phyloP scores from a whole-genome alignment of 2,329 filamentous ascomycete genomes.

The Exutisphaerella laricina region DNA sequence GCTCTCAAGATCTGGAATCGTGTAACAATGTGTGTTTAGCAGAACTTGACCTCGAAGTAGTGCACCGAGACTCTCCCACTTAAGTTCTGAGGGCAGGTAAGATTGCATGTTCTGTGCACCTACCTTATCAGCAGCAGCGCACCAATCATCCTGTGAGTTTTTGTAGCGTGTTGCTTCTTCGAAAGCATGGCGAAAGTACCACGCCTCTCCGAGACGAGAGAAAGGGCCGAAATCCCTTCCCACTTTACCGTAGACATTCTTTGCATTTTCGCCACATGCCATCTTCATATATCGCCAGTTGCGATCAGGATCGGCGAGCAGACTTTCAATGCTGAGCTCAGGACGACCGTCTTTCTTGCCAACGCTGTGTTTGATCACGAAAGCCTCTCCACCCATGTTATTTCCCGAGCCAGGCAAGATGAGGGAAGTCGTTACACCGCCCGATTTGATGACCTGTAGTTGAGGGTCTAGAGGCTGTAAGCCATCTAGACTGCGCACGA shows the following conservation, averaged over 20 bases:
- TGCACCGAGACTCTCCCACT: slow-evolving; percentile 59
- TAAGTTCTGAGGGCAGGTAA: slow-evolving; percentile 58
- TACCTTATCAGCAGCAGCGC: slow-evolving; percentile 48
- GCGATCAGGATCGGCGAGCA: slow-evolving; percentile 61
- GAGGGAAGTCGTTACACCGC: slow-evolving; percentile 64
- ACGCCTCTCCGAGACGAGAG: slow-evolving; percentile 63
- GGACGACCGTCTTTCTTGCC: slow-evolving; percentile 54
- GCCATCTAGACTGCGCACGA: slow-evolving; percentile 61
- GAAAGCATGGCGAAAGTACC: slow-evolving; percentile 61
- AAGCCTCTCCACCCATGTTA: slow-evolving; percentile 68
- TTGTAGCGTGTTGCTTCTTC: slow-evolving; percentile 56
- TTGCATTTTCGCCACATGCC: slow-evolving; percentile 64
- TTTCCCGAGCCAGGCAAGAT: slow-evolving; percentile 63
- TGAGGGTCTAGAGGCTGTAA: slow-evolving; percentile 60
- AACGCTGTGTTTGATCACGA: slow-evolving; percentile 62
- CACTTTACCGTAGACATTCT: slow-evolving; percentile 48
- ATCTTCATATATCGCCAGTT: slow-evolving; percentile 70
- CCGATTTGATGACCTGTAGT: slow-evolving; percentile 64
- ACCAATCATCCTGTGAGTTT: slow-evolving; percentile 63
- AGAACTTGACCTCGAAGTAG: slow-evolving; percentile 62
- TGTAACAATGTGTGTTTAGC: slow-evolving; percentile 68
- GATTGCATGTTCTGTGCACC: slow-evolving; percentile 49
- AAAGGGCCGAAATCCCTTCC: slow-evolving; percentile 51
- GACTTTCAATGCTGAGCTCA: slow-evolving; percentile 58
- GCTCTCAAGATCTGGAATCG: slow-evolving; percentile 59